Evolutionary conservation across 2,329 filamentous ascomycete species (phyloP), one percentile per base, ranked within the genome.

Genomic region (Calycina herbarum): DNA sequence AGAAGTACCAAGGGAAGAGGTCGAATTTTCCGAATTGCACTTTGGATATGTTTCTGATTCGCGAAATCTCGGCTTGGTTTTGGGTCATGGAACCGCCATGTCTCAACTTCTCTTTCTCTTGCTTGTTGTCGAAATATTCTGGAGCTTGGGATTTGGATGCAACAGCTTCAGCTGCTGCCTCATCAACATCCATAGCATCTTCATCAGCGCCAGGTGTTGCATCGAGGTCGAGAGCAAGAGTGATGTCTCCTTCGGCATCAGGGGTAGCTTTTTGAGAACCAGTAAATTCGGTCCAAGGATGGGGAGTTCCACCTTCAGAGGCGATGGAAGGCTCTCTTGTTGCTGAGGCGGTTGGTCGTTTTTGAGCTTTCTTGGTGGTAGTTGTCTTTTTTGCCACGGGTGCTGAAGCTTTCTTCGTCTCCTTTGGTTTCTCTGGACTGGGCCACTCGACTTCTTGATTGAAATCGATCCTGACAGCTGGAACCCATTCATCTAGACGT

Each of bases 1-100:
- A 97, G 80, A 99, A 99, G 78, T 99, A 99, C 95, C 95, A 99
- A 0, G 95, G 95, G 76, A 96, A 96, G 56, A 99, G 86, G 73
- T 97, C 93, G 76, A 89, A 90, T 72, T 89, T 88, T 57, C 95
- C 96, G 83, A 99, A 98, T 76, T 98, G 94, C 3, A 99, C 89
- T 71, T 91, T 94, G 63, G 92, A 92, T 70, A 99, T 88, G 76
- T 99, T 99, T 74, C 95, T 90, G 64, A 99, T 96, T 62, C 96
- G 90, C 29, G 94, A 94, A 67, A 99, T 93, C 76, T 99, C 96
- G 13, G 94, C 93, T 65, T 96, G 95, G 71, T 98, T 98, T 76
- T 99, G 96, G 11, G 96, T 99, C 95, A 99, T 98, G 67, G 93
- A 97, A 38, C 95, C 96, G 29, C 92, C 92, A 3, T 93, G 97